Evolutionary conservation across 2,329 filamentous ascomycete species (phyloP), one percentile per base, ranked within the genome.

Genomic region (Colletotrichum sp.): DNA sequence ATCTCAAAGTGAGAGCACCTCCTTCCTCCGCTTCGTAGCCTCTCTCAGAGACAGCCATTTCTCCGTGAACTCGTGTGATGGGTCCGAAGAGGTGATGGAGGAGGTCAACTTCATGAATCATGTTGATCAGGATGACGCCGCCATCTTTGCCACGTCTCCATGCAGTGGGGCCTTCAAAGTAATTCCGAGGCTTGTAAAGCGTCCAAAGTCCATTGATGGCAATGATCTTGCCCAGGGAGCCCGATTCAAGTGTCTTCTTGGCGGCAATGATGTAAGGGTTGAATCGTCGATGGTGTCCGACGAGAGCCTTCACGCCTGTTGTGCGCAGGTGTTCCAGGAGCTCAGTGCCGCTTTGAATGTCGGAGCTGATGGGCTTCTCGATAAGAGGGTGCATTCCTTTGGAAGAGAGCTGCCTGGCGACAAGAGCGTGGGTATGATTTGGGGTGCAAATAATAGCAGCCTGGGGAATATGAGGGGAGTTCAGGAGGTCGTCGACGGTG

Each of bases 61-160:
- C 87, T 0, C 88, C 89, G 38, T 87, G 86, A 0, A 91, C 86
- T 0, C 86, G 82, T 0, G 78, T 78, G 31, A 92, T 88, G 0
- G 88, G 86, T 0, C 89, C 89, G 31, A 92, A 85, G 2, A 91
- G 81, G 78, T 88, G 87, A 61, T 91, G 89, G 21, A 92, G 81
- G 0, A 91, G 80, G 73, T 92, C 90, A 51, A 92, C 82, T 64
- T 92, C 90, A 76, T 92, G 90, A n/a, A 91, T 86, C 57, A 92
- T 81, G 77, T 92, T 92, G 73, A 91, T 91, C 4, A 88, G 81
- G 9, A 91, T 81, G 0, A 87, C 86, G 1, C 89, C 90, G 2
- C 86, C 87, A 27, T 66, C 51, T 4, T 76, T 69, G 6, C 80
- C 77, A 8, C 84, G 82, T 16, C 88, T 84, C 89, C 90, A 91